These are phyloP conservation scores for Pugionium cornutum DNA, from an alignment of 345 rosid genomes.

Conservation along the genomic window DNA sequence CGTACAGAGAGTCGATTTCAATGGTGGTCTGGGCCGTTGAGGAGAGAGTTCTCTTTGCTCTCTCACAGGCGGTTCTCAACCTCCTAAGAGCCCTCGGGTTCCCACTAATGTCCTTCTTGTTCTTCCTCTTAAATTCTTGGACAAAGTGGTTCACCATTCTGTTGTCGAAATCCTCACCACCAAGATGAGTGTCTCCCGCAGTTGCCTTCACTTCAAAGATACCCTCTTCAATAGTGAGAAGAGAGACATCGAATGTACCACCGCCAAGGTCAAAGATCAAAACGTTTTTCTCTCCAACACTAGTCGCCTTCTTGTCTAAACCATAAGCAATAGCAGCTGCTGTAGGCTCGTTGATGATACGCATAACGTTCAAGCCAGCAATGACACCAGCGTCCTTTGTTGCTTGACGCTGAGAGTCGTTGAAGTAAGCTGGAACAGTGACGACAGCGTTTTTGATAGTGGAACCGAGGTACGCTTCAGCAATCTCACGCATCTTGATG, in stretches of 20 bases:
- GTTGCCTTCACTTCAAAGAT: constrained; percentile 76
- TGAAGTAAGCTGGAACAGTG: too few relatives aligned
- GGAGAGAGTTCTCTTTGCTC: constrained; percentile 42
- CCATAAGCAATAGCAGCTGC: constrained; percentile 86
- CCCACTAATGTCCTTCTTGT: constrained; percentile 69
- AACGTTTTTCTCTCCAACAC: constrained; percentile 58
- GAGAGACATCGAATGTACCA: constrained; percentile 75
- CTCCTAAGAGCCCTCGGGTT: constrained; percentile 70
- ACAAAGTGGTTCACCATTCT: constrained; percentile 76
- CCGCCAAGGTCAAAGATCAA: too few relatives aligned
- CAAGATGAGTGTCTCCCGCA: constrained; percentile 79
- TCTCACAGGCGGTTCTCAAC: constrained; percentile 54
- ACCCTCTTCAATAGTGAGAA: constrained; percentile 69
- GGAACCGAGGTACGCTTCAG: constrained; percentile 66
- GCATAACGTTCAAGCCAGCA: constrained; percentile 73
- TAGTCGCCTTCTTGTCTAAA: constrained; percentile 68
- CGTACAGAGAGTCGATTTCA: constrained; percentile 65
- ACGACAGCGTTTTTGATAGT: constrained; percentile 50
- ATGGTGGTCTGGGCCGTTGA: constrained; percentile 70
- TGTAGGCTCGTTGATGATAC: constrained; percentile 75
- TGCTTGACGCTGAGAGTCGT: too few relatives aligned
- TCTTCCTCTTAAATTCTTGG: constrained; percentile 69
- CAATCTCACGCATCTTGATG: constrained; percentile 79
- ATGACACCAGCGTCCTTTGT: not conserved
- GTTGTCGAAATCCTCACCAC: constrained; percentile 51